These are phyloP conservation scores for Ceratocystis colombiana DNA, from an alignment of 2,329 filamentous ascomycete species.

Conservation along the genomic window DNA sequence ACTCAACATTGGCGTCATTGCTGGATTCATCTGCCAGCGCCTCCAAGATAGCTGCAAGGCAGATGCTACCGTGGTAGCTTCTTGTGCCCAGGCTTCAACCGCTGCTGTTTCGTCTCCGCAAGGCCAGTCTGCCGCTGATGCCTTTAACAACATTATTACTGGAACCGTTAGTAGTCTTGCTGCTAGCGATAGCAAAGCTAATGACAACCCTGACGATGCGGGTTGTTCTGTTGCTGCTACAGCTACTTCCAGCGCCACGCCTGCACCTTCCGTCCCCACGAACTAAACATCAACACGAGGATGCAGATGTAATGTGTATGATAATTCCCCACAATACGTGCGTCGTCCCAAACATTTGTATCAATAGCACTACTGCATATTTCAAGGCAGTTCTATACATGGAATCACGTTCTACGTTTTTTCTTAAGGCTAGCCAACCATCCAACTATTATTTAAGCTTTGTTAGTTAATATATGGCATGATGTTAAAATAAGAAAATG, in stretches of 20 bases:
- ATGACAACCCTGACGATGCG: neutral
- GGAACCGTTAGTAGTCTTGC: neutral
- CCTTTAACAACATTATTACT: conserved; percentile 28
- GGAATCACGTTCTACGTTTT: too few species aligned
- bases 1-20: conserved; percentile 34
- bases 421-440: too few species aligned
- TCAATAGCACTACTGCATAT: too few species aligned
- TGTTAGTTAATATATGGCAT: too few species aligned
- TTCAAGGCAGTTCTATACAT: too few species aligned
- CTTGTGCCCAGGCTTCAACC: conserved; percentile 27
- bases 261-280: neutral
- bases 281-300: too few species aligned
- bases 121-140: conserved; percentile 29
- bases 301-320: too few species aligned
- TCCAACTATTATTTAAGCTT: too few species aligned
- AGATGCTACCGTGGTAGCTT: conserved; percentile 25
- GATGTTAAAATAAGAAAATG: too few species aligned
- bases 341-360: too few species aligned
- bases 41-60: conserved; percentile 32
- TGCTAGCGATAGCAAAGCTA: neutral
- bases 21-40: conserved; percentile 40
- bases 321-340: too few species aligned
- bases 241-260: neutral
- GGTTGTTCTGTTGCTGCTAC: neutral
- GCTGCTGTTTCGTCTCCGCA: conserved; percentile 28